Evolutionary conservation across 306 rosid species (phyloP).

Genomic region (Quercus gilva): DNA sequence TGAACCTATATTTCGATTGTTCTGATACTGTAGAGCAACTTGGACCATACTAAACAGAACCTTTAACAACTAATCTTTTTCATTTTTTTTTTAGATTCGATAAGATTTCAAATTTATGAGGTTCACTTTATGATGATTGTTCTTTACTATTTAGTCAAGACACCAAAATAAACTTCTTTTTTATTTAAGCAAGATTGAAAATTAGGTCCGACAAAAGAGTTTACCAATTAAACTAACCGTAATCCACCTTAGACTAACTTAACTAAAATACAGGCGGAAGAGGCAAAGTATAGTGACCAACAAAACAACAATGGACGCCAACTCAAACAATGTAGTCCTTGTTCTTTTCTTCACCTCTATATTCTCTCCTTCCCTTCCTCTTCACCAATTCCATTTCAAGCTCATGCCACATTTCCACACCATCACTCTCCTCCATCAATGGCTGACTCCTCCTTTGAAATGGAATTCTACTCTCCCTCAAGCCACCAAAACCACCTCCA

Average conservation of each 20-base stretch:
- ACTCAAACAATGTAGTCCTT: neutral
- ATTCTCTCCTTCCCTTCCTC: neutral
- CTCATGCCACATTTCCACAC: neutral
- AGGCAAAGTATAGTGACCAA: neutral
- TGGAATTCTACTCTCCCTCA: conserved; percentile 26
- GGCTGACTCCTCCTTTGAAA: conserved; percentile 57
- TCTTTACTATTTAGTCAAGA: too few relatives aligned
- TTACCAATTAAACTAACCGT: rapidly evolving
- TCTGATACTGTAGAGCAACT: too few relatives aligned
- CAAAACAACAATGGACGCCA: neutral
- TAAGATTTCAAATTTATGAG: too few relatives aligned
- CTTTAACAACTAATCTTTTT: too few relatives aligned
- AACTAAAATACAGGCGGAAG: too few relatives aligned
- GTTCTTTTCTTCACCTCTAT: neutral
- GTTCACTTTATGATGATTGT: too few relatives aligned
- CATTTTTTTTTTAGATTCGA: too few relatives aligned
- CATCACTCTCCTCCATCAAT: conserved; percentile 22
- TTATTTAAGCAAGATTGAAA: too few relatives aligned
- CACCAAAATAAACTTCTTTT: too few relatives aligned
- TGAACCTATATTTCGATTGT: too few relatives aligned
- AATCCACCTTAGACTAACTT: too few relatives aligned
- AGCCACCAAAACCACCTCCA: conserved; percentile 24
- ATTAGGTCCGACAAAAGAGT: rapidly evolving
- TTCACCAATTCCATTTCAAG: neutral
- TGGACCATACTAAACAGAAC: too few relatives aligned